Conservation (phyloP, 2,329 filamentous ascomycete genomes). For the Aureobasidium sp. region DNA sequence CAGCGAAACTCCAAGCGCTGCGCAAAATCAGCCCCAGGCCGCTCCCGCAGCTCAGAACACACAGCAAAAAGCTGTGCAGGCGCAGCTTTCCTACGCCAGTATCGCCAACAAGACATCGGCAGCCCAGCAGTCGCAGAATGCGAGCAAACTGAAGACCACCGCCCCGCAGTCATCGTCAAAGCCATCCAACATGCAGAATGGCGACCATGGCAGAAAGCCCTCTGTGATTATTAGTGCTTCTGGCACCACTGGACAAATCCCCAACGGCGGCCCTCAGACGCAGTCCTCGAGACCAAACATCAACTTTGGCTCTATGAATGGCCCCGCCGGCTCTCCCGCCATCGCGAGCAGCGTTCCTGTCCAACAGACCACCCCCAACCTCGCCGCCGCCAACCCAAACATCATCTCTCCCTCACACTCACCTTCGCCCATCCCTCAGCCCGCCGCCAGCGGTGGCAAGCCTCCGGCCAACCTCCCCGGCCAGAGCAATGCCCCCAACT, state of each 20-base stretch:
- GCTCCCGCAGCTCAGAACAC: conserved; percentile 39
- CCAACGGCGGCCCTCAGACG: conserved; percentile 63
- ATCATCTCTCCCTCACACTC: conserved; percentile 79
- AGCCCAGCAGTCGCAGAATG: conserved; percentile 45
- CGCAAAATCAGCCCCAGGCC: conserved; percentile 38
- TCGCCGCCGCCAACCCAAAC: conserved; percentile 56
- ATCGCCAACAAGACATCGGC: conserved; percentile 46
- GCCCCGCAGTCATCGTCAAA: conserved; percentile 58
- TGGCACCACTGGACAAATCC: conserved; percentile 63
- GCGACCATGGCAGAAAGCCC: conserved; percentile 71
- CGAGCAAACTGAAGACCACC: conserved; percentile 65
- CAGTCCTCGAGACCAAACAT: conserved; percentile 50
- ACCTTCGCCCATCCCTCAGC: conserved; percentile 87
- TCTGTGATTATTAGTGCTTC: conserved; percentile 88
- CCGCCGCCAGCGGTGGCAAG: conserved; percentile 71
- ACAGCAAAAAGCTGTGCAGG: conserved; percentile 46
- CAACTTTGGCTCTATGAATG: conserved; percentile 62
- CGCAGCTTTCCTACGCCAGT: conserved; percentile 53
- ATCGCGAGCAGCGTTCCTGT: conserved; percentile 56
- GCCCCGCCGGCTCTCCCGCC: conserved; percentile 53
- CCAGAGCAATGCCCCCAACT: conserved; percentile 62
- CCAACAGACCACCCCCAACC: conserved; percentile 49
- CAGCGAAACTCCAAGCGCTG: conserved; percentile 48
- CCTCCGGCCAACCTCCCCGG: conserved; percentile 69
- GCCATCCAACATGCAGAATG: conserved; percentile 31